Evolutionary conservation across 2,329 filamentous ascomycete genomes (phyloP), one percentile per base, ranked within the genome.

Genomic region (Zasmidium cellare): DNA sequence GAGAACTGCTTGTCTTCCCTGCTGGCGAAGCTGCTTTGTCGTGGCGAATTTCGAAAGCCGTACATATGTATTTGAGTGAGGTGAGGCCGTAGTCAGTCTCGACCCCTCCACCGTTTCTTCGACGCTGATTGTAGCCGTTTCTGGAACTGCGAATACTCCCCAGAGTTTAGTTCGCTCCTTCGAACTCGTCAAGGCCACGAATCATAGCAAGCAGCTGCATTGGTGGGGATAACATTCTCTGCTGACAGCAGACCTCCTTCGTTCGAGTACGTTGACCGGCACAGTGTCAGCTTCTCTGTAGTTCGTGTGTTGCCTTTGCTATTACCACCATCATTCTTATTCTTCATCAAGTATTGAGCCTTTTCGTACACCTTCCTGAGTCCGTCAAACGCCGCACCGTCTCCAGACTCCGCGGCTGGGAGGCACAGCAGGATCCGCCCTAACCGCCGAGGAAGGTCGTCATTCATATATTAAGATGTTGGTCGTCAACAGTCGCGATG

Each of bases 111-210:
- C 25, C 11, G 20, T 20, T 20, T 3, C 22, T 49, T 18, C n/a
- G n/a, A n/a, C n/a, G n/a, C 25, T 28, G 25, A 28, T 11, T 11
- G 5, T 38, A 38, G 48, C 25, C 18, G 14, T 22, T 9, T 9
- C 2, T 18, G 48, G 48, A 11, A 51, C 24, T 50, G 24, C 18
- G 47, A 25, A 35, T 35, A 35, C 24, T 14, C 9, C 12, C 14
- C 20, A 31, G 24, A 51, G 25, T 35, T 35, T 51, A 35, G 3
- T 7, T 35, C 48, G 6, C 2, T 6, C 31, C 25, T 14, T 11
- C 16, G 20, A 51, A n/a, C 23, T 51, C 48, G 48, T 35, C 48
- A 51, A 49, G 46, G 11, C 11, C 28, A 52, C 50, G 50, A 52
- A 52, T 52, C 28, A 41, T 16, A 41, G 35, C 11, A 6, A 18